Base-by-base conservation (phyloP, 495 filamentous ascomycete genomes). In the Podospora bellae-mahoneyi region DNA sequence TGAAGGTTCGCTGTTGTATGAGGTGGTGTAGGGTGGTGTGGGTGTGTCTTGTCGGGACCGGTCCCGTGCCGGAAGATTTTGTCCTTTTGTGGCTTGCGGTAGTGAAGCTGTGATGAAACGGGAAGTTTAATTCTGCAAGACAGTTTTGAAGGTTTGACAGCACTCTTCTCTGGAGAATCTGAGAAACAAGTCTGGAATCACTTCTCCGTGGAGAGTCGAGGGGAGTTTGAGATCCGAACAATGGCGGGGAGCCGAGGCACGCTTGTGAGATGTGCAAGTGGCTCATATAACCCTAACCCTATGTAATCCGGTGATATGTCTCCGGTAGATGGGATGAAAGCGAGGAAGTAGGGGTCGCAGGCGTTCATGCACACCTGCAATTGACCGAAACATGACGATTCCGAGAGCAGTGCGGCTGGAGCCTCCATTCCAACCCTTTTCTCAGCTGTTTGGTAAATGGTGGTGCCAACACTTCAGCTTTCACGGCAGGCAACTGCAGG, bases 241-340 rank as follows among this genome's bases (percentile, higher is more conserved):
- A 61, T 63, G 61, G 61, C 30, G 61, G 61, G 61, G 61, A 63
- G 30, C 61, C 61, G 61, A 63, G 61, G 61, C 34, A 63, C 30
- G n/a, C 61, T 19, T 30, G 20, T 28, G 30, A 19, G 30, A 5
- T 48, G 39, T 3, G 39, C 39, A 10, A 48, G 39, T 48, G 9
- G 39, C 39, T 6, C 6, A 23, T 5, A 44, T 26, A 63, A 63
- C 61, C 61, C 61, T 32, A 63, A 63, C 61, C 61, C 61, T 63
- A 10, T 58, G 5, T 9, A 9, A 58, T 20, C 20, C 18, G 4
- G 18, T 20, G 3, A 5, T 20, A 6, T 58, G 56, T 27, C n/a
- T 1, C n/a, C 23, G 13, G 6, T 58, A 9, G 56, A 27, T 20
- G 56, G 23, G 23, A 58, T 15, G 23, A 58, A 58, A 27, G 56